phyloP scores from a whole-genome alignment of 2,329 filamentous ascomycete species.

The Xylariales sp. region DNA sequence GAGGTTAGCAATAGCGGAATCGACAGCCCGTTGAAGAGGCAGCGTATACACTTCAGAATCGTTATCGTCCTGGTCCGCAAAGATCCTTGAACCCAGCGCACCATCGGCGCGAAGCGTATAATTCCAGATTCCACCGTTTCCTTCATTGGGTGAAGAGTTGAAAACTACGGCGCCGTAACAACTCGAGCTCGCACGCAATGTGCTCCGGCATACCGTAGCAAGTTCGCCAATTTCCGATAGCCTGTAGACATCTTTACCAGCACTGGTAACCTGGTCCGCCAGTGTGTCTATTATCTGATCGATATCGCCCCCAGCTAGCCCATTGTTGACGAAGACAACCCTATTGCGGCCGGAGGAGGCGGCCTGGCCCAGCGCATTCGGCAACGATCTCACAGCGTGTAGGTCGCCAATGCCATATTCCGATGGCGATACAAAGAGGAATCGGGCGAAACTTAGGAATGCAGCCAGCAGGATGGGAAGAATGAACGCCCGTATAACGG shows the following conservation, averaged over 20 bases:
- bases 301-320: slow-evolving; percentile 75
- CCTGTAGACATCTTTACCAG: slow-evolving; percentile 67
- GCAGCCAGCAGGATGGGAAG: slow-evolving; percentile 68
- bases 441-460: slow-evolving; percentile 78
- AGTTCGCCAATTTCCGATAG: slow-evolving; percentile 68
- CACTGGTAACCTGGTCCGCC: slow-evolving; percentile 64
- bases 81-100: slow-evolving; percentile 72
- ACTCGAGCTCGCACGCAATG: slow-evolving; percentile 72
- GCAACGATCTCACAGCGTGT: slow-evolving; percentile 70
- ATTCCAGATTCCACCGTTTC: slow-evolving; percentile 77
- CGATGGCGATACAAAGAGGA: slow-evolving; percentile 83
- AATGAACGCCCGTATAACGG: slow-evolving; percentile 67
- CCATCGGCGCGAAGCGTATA: slow-evolving; percentile 86
- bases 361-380: slow-evolving; percentile 70
- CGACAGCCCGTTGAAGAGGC: slow-evolving; percentile 82
- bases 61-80: slow-evolving; percentile 73
- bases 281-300: slow-evolving; percentile 75
- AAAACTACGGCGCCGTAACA: slow-evolving; percentile 83
- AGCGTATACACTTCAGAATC: slow-evolving; percentile 81
- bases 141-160: slow-evolving; percentile 78
- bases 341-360: slow-evolving; percentile 69
- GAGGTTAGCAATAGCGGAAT: slow-evolving; percentile 73
- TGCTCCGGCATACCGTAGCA: slow-evolving; percentile 70
- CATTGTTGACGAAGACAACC: slow-evolving; percentile 83
- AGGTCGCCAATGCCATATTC: slow-evolving; percentile 77